Evolutionary conservation across 2,329 filamentous ascomycete species (phyloP).

Genomic region (Scytalidium sp.): DNA sequence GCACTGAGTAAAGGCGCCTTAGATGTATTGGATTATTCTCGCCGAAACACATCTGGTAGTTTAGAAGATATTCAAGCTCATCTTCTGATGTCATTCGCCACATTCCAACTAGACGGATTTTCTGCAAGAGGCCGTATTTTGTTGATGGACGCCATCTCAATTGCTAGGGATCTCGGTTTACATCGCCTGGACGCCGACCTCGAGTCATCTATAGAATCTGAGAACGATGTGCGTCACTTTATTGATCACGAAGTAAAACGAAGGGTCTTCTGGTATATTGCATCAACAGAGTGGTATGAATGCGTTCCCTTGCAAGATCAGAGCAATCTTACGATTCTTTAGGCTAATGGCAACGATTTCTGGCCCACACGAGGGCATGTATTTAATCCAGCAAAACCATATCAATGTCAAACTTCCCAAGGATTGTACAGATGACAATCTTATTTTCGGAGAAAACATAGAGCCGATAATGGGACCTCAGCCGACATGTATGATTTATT

Average conservation of each 20-base stretch:
- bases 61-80: slow-evolving; percentile 34
- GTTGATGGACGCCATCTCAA: slow-evolving; percentile 24
- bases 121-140: slow-evolving; percentile 28
- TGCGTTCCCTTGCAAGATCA: slow-evolving; percentile 14
- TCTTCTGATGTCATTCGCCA: slow-evolving; percentile 31
- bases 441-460: slow-evolving; percentile 23
- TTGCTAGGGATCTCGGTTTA: slow-evolving; percentile 14
- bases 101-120: slow-evolving; percentile 30
- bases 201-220: slow-evolving; percentile 7
- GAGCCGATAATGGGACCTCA: slow-evolving; percentile 15
- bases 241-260: slow-evolving; percentile 29
- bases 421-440: slow-evolving; percentile 31
- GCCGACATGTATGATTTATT: slow-evolving; percentile 35
- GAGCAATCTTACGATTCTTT: slow-evolving; percentile 14
- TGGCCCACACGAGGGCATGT: slow-evolving; percentile 30
- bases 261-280: slow-evolving; percentile 36
- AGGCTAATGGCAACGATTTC: slow-evolving; percentile 28
- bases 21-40: slow-evolving; percentile 30
- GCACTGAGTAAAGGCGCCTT: slow-evolving; percentile 27
- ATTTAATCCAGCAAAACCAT: slow-evolving; percentile 31
- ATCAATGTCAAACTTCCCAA: slow-evolving; percentile 31
- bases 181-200: slow-evolving; percentile 10
- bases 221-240: slow-evolving; percentile 12
- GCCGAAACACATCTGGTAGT: slow-evolving; percentile 18
- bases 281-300: slow-evolving; percentile 30